Evolutionary conservation across 2,329 filamentous ascomycete species (phyloP).

Genomic region (Fusarium virguliforme): DNA sequence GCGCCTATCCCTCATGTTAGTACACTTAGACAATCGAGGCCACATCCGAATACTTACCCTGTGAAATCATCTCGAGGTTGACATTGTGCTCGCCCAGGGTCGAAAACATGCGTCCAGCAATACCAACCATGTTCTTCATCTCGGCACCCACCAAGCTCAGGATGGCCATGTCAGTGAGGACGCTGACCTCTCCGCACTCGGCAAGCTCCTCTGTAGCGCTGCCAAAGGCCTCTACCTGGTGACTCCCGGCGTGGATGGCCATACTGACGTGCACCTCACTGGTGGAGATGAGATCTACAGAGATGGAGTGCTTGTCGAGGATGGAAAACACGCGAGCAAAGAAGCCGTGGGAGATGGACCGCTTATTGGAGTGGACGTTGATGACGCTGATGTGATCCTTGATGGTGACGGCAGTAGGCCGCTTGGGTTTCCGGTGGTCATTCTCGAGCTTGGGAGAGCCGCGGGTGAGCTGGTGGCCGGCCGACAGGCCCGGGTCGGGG

Average conservation of each 20-base stretch:
- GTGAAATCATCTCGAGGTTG: constrained; percentile 99
- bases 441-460: constrained; percentile 60
- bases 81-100: constrained; percentile 93
- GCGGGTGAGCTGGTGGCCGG: constrained; percentile 72
- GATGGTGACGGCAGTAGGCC: constrained; percentile 93
- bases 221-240: constrained; percentile 74
- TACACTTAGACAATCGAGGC: constrained; percentile 1
- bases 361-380: constrained; percentile 98
- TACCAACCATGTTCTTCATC: constrained; percentile 97
- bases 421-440: constrained; percentile 72
- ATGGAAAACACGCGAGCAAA: constrained; percentile 95
- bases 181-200: constrained; percentile 90
- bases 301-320: constrained; percentile 87
- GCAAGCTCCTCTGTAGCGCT: constrained; percentile 80
- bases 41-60: constrained; percentile 73
- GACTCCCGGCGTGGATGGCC: constrained; percentile 88
- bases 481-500: constrained; percentile 75
- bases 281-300: constrained; percentile 96
- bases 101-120: constrained; percentile 94
- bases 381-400: constrained; percentile 98
- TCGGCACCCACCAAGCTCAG: constrained; percentile 94
- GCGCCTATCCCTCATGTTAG: constrained; percentile 73
- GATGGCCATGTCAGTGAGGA: constrained; percentile 94
- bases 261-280: constrained; percentile 98
- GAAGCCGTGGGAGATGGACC: constrained; percentile 95